A percentile compares a stretch with the other conserved stretches of the same genome.
These are phyloP conservation scores for Pythium graminicola DNA, from an alignment of 352 stramenopile species.

Conservation along the genomic window DNA sequence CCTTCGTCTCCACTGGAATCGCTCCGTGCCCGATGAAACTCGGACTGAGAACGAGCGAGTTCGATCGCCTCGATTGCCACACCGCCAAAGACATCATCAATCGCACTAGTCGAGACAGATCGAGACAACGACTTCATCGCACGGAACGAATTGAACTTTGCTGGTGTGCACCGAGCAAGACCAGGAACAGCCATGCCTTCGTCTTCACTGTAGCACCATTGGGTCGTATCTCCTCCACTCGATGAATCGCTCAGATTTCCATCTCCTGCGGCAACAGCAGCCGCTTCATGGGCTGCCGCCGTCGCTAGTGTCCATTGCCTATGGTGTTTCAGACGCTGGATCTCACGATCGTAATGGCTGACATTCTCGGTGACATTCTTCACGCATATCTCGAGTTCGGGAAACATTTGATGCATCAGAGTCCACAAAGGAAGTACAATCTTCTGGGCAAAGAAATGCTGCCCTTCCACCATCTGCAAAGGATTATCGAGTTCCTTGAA, in stretches of 20 bases:
- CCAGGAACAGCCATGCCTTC: constrained; percentile 74
- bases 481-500: constrained; percentile 78
- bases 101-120: constrained; percentile 9
- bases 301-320: constrained; percentile 6
- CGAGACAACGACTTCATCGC: constrained; percentile 22
- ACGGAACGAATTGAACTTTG: constrained; percentile 83
- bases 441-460: constrained; percentile 83
- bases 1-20: constrained; percentile 15
- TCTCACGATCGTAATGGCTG: constrained; percentile 74
- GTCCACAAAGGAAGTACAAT: constrained; percentile 75
- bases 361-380: constrained; percentile 68
- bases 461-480: constrained; percentile 78
- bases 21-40: constrained; percentile 13
- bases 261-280: constrained; percentile 1
- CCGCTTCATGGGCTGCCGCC: constrained; percentile 8
- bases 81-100: constrained; percentile 12
- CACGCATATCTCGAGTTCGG: constrained; percentile 55
- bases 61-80: constrained; percentile 18
- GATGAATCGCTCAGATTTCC: constrained; percentile 10
- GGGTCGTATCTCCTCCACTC: constrained; percentile 1
- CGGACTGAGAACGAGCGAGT: constrained; percentile 8
- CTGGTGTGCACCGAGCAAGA: constrained; percentile 59
- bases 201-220: constrained; percentile 29
- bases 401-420: constrained; percentile 72
- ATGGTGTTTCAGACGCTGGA: constrained; percentile 52